phyloP scores from a whole-genome alignment of 208 protist genomes.

The Herpetomonas samuelpessoai region DNA sequence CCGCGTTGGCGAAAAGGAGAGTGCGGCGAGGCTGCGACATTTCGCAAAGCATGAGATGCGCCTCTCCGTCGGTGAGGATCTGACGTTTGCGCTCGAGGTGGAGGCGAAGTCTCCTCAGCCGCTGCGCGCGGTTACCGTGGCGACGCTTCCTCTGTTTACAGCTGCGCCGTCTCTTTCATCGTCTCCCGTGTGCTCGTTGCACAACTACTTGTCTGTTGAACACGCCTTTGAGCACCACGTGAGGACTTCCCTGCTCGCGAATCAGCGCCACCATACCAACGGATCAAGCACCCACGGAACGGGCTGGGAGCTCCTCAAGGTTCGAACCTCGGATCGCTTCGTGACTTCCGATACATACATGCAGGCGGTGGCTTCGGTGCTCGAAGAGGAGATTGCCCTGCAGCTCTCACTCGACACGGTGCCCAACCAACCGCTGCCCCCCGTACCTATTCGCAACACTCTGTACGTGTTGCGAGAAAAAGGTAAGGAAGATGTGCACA shows the following conservation, averaged over 20 bases:
- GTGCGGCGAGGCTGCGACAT: slow-evolving; percentile 10
- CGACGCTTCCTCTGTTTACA: slow-evolving; percentile 19
- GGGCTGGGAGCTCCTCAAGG: not conserved
- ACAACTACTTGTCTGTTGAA: slow-evolving; percentile 48
- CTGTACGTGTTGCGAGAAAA: not conserved
- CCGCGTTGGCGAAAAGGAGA: too few species aligned
- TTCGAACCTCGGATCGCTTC: slow-evolving; percentile 7
- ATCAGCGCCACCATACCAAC: too few species aligned
- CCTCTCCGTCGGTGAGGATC: slow-evolving; percentile 20
- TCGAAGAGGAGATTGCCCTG: not conserved
- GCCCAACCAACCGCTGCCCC: not conserved
- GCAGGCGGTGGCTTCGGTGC: slow-evolving; percentile 1
- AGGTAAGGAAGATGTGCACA: slow-evolving; percentile 5
- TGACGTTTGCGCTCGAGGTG: slow-evolving; percentile 10
- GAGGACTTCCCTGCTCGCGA: not conserved
- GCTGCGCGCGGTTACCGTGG: slow-evolving; percentile 6
- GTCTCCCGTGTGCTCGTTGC: slow-evolving; percentile 18
- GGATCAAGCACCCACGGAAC: too few species aligned
- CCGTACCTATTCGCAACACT: not conserved
- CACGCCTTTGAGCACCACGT: slow-evolving; percentile 35
- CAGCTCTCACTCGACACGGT: not conserved
- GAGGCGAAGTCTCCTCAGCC: not conserved
- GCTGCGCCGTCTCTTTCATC: too few species aligned
- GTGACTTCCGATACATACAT: slow-evolving; percentile 8
- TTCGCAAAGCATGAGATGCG: slow-evolving; percentile 20